Conservation (phyloP, 2,329 filamentous ascomycete genomes). For the Aaosphaeria arxii region DNA sequence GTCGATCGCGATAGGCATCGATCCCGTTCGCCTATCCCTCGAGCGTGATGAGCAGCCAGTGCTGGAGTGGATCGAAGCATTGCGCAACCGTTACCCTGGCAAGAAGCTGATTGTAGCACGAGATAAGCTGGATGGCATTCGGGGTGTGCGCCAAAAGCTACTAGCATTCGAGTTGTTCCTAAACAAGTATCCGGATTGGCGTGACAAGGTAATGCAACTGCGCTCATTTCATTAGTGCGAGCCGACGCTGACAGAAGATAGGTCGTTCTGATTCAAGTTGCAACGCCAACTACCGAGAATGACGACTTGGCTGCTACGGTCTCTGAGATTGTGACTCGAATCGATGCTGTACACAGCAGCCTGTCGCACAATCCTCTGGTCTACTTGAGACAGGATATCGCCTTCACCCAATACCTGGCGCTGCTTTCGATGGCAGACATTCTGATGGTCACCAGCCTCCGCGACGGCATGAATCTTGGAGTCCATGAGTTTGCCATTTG, state of each 20-base stretch:
- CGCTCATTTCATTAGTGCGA: background rate
- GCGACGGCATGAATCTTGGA: slow-evolving; percentile 96
- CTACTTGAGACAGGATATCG: slow-evolving; percentile 92
- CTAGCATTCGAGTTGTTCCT: slow-evolving; percentile 90
- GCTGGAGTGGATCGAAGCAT: slow-evolving; percentile 71
- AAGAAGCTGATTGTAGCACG: slow-evolving; percentile 90
- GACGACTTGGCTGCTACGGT: slow-evolving; percentile 83
- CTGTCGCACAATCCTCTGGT: slow-evolving; percentile 89
- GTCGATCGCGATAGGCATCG: slow-evolving; percentile 84
- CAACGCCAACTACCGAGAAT: slow-evolving; percentile 85
- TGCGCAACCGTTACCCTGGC: slow-evolving; percentile 79
- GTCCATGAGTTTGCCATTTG: slow-evolving; percentile 93
- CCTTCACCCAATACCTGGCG: slow-evolving; percentile 89
- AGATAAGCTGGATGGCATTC: slow-evolving; percentile 90
- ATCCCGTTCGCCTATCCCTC: slow-evolving; percentile 70
- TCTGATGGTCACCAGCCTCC: slow-evolving; percentile 90
- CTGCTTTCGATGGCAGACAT: slow-evolving; percentile 85
- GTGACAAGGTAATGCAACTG: slow-evolving; percentile 56
- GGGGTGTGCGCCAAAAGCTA: slow-evolving; percentile 90
- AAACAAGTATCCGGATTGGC: slow-evolving; percentile 88
- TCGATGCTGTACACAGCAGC: slow-evolving; percentile 88
- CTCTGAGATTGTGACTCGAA: slow-evolving; percentile 89
- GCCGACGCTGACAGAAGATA: slow-evolving; percentile 28
- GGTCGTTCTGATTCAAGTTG: slow-evolving; percentile 90
- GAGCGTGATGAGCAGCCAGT: slow-evolving; percentile 73